phyloP scores from a whole-genome alignment of 139 green algal genomes.

The Picochlorum sp. region DNA sequence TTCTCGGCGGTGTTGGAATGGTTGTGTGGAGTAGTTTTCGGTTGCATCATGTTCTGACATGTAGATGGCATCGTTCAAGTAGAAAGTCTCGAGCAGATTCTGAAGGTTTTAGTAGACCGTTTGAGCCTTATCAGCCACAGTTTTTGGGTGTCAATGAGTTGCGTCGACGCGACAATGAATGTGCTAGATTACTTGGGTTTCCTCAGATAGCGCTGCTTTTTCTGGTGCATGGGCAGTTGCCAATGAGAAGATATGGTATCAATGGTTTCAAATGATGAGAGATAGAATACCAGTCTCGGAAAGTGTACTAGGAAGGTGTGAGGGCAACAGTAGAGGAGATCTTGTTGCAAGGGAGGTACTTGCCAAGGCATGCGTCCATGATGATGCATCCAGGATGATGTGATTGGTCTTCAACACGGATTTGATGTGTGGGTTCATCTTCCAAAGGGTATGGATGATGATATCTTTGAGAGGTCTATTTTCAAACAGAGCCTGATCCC shows the following conservation, averaged over 20 bases:
- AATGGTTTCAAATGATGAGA: neutral
- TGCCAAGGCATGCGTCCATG: neutral
- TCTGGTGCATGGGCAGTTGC: slow-evolving; percentile 15
- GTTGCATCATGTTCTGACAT: no score
- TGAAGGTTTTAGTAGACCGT: neutral
- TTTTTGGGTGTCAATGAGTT: neutral
- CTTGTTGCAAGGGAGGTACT: neutral
- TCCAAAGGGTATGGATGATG: neutral
- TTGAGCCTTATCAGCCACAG: neutral
- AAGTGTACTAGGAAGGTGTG: neutral
- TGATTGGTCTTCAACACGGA: slow-evolving; percentile 13
- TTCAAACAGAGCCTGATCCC: neutral
- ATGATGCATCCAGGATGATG: no score
- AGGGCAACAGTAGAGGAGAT: neutral
- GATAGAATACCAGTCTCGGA: neutral
- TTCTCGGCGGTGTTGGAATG: no score
- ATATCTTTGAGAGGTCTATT: neutral
- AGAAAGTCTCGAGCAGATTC: neutral
- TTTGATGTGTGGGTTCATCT: slow-evolving; percentile 23
- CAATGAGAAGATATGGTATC: slow-evolving; percentile 15
- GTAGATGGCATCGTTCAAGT: no score
- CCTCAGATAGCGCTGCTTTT: slow-evolving; percentile 30
- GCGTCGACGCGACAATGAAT: neutral
- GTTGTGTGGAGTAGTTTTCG: no score
- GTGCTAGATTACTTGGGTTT: neutral